Conservation (phyloP, 2,329 filamentous ascomycete genomes). For the Leptodontidium sp. region DNA sequence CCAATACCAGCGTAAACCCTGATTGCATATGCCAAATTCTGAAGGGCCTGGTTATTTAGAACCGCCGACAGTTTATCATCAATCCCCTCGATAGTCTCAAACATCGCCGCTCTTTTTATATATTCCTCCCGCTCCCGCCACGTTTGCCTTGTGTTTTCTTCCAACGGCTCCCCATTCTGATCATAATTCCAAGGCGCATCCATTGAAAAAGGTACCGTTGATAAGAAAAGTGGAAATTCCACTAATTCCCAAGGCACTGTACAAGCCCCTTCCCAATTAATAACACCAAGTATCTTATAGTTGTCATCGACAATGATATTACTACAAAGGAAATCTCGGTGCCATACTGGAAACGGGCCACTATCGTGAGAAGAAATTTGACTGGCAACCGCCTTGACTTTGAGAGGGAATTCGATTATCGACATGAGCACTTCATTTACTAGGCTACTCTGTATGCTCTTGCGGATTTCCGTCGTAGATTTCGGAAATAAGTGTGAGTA, state of each 20-base stretch:
- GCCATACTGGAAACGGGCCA: slow-evolving; percentile 1
- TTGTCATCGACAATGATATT: slow-evolving; percentile 2
- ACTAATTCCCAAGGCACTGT: slow-evolving; percentile 3
- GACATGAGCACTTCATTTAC: slow-evolving; percentile 2
- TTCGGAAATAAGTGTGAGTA: slow-evolving; percentile 1
- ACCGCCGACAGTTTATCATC: not conserved
- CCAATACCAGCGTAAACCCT: not conserved
- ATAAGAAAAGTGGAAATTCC: slow-evolving; percentile 10
- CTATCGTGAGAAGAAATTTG: slow-evolving; percentile 1
- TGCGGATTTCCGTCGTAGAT: not conserved
- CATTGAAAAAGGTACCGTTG: not conserved
- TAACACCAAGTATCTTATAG: slow-evolving; percentile 2
- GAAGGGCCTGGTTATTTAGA: not conserved
- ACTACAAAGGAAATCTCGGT: slow-evolving; percentile 2
- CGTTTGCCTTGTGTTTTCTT: slow-evolving; percentile 6
- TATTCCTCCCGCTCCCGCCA: slow-evolving; percentile 6
- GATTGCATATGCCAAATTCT: slow-evolving; percentile 10
- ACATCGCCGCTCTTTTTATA: not conserved
- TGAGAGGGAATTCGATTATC: slow-evolving; percentile 6
- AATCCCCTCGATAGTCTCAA: slow-evolving; percentile 6
- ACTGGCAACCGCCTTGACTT: slow-evolving; percentile 1
- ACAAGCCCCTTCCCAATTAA: slow-evolving; percentile 9
- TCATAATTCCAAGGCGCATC: slow-evolving; percentile 13
- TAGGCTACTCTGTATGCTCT: not conserved
- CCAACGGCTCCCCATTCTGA: slow-evolving; percentile 5